A percentile compares a stretch with the other conserved stretches of the same genome.
These are phyloP conservation scores for Neurospora sp. DNA, from an alignment of 495 filamentous ascomycete species.

Conservation along the genomic window DNA sequence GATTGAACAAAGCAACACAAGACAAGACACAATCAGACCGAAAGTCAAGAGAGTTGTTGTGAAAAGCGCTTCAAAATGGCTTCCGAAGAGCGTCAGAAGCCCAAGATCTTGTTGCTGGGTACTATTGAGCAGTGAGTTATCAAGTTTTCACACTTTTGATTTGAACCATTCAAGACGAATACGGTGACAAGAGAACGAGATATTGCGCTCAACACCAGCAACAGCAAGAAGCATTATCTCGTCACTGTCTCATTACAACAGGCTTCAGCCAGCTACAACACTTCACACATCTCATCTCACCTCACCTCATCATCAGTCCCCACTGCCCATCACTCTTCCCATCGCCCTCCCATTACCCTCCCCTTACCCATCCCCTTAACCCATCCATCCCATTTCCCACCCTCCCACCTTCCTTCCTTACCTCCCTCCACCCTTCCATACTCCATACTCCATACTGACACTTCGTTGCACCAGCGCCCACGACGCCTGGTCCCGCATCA, in stretches of 20 bases:
- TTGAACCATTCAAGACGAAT: too few species aligned
- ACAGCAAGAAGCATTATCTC: too few species aligned
- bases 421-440: not conserved
- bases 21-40: not conserved
- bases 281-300: too few species aligned
- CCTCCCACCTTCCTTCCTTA: not conserved
- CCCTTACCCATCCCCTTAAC: not conserved
- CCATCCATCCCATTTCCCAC: not conserved
- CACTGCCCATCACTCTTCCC: too few species aligned
- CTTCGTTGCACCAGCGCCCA: constrained; percentile 15
- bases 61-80: not conserved
- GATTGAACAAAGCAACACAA: not conserved
- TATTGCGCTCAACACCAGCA: too few species aligned
- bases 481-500: constrained; percentile 8
- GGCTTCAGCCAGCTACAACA: too few species aligned
- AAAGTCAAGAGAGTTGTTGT: not conserved
- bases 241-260: too few species aligned
- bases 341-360: not conserved
- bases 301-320: too few species aligned
- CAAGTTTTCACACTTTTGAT: not conserved
- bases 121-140: constrained; percentile 22
- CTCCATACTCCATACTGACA: too few species aligned
- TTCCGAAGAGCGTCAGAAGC: not conserved
- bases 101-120: constrained; percentile 25
- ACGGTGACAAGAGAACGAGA: too few species aligned